phyloP scores from a whole-genome alignment of 805 yeast species.

The Kodamaea neixiangensis region DNA sequence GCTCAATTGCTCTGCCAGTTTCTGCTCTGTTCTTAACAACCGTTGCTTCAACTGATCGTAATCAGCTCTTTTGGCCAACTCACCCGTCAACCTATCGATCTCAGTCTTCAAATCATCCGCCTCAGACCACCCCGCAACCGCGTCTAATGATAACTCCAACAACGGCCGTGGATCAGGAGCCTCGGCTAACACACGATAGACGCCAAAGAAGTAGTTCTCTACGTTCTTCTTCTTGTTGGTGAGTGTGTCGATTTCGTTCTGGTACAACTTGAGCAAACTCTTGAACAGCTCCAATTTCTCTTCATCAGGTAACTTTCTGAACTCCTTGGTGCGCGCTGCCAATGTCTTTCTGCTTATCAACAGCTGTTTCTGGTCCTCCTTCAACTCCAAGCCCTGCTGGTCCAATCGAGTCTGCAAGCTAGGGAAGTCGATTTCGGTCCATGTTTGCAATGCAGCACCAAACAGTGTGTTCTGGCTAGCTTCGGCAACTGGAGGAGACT shows the following conservation, averaged over 20 bases:
- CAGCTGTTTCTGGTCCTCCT: conserved; percentile 67
- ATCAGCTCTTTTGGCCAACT: conserved; percentile 67
- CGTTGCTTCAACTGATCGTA: conserved; percentile 73
- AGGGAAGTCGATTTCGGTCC: conserved; percentile 76
- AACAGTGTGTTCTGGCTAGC: background rate
- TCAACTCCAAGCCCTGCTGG: conserved; percentile 68
- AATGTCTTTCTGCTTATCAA: conserved; percentile 71
- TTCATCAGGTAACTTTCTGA: conserved; percentile 68
- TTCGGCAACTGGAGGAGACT: background rate
- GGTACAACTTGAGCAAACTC: conserved; percentile 73
- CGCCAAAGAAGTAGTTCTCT: conserved; percentile 71
- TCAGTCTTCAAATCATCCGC: conserved; percentile 53
- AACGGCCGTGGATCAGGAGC: conserved; percentile 93
- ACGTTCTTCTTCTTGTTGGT: conserved; percentile 75
- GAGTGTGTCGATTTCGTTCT: conserved; percentile 80
- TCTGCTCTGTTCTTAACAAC: conserved; percentile 60
- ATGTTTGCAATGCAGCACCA: conserved; percentile 57
- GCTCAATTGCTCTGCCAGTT: conserved; percentile 54
- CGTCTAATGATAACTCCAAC: conserved; percentile 66
- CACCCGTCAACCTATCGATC: conserved; percentile 51
- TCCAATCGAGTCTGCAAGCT: conserved; percentile 73
- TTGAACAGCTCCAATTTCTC: conserved; percentile 69
- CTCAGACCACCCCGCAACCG: conserved; percentile 58
- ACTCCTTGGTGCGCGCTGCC: conserved; percentile 83
- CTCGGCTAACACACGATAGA: conserved; percentile 77